Conservation (phyloP, 2,329 filamentous ascomycete genomes). For the Fusarium praegraminearum region DNA sequence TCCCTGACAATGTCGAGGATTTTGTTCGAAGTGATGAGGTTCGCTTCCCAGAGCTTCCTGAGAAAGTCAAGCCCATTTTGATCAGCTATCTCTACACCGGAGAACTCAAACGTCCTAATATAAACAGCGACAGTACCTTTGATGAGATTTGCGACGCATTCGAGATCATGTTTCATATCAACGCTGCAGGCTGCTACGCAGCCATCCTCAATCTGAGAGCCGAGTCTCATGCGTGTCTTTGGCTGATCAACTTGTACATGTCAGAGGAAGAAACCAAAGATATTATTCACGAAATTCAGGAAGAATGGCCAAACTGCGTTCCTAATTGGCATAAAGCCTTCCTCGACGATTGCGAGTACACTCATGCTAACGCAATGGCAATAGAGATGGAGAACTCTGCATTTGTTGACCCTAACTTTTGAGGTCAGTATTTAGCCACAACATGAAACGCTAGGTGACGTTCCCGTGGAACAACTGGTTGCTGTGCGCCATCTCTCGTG, state of each 20-base stretch:
- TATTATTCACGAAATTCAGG: neutral
- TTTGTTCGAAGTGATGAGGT: neutral
- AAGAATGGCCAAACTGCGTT: neutral
- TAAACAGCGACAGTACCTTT: neutral
- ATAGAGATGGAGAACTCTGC: neutral
- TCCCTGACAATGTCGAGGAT: neutral
- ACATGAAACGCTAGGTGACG: neutral
- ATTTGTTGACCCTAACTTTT: neutral
- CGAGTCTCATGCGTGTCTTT: neutral
- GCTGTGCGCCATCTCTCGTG: neutral
- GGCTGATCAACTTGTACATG: neutral
- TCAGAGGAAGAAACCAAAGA: neutral
- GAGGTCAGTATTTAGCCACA: neutral
- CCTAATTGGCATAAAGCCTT: neutral
- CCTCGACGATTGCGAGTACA: neutral
- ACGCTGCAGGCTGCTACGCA: neutral
- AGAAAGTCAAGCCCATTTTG: neutral
- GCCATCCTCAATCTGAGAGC: neutral
- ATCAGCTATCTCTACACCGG: conserved; percentile 4
- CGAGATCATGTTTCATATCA: neutral
- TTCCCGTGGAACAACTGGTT: neutral
- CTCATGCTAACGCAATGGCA: neutral
- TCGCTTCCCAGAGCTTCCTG: neutral
- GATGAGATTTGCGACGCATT: neutral
- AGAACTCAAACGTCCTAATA: neutral